A percentile compares a stretch with the other conserved stretches of the same genome.
Evolutionary conservation across 2,329 filamentous ascomycete species (phyloP).

Genomic region (Raffaelea deltoideospora): DNA sequence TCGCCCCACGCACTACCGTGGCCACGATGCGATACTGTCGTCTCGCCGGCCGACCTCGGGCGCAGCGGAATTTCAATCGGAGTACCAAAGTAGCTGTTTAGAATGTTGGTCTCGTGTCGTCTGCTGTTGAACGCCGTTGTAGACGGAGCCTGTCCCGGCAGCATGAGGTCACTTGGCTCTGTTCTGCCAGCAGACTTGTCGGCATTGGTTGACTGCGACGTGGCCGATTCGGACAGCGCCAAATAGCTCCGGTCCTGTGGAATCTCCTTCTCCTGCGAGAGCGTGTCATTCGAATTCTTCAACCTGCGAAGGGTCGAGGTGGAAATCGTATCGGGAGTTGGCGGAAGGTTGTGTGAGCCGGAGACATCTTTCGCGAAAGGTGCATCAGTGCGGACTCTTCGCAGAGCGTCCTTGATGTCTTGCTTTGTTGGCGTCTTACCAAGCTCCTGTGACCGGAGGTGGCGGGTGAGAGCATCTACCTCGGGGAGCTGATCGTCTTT

Average conservation of each 20-base stretch:
- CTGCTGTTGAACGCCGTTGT: slow-evolving; percentile 18
- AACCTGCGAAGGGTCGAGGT: slow-evolving; percentile 36
- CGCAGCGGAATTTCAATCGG: slow-evolving; percentile 19
- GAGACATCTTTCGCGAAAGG: slow-evolving; percentile 22
- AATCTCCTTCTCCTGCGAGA: slow-evolving; percentile 18
- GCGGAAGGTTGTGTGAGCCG: slow-evolving; percentile 32
- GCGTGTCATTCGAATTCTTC: slow-evolving; percentile 34
- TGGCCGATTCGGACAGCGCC: slow-evolving; percentile 15
- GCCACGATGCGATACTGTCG: slow-evolving; percentile 21
- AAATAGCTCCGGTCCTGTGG: slow-evolving; percentile 18
- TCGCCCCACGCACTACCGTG: slow-evolving; percentile 26
- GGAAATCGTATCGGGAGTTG: slow-evolving; percentile 45
- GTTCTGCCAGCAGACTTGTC: too few relatives aligned
- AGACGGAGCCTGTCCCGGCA: slow-evolving; percentile 16
- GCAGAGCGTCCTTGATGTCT: slow-evolving; percentile 28
- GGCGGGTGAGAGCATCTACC: slow-evolving; percentile 9
- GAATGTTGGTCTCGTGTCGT: slow-evolving; percentile 10
- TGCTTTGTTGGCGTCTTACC: slow-evolving; percentile 21
- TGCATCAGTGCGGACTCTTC: slow-evolving; percentile 34
- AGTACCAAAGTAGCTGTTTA: slow-evolving; percentile 15
- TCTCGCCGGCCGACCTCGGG: slow-evolving; percentile 32
- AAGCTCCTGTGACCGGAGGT: slow-evolving; percentile 8
- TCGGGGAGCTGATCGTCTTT: slow-evolving; percentile 11
- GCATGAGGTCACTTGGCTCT: too few relatives aligned
- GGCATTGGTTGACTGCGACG: slow-evolving; percentile 10